Percentiles rank a stretch among this genome's conserved stretches.
Evolutionary conservation across 805 yeast species (phyloP).

Genomic region (Kodamaea restingae): DNA sequence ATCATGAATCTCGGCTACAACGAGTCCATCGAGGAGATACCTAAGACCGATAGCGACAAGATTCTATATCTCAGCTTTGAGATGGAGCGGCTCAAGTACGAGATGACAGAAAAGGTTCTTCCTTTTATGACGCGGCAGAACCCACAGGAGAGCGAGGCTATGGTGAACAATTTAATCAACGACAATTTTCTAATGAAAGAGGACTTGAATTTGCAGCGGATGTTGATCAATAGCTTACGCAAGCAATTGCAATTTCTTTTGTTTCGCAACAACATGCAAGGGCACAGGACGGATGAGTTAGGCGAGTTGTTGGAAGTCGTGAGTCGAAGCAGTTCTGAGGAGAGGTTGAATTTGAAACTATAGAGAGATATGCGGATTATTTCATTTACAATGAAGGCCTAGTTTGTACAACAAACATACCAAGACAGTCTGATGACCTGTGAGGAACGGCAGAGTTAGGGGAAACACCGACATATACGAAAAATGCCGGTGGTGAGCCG

Average conservation of each 20-base stretch:
- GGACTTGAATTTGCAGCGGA: slow-evolving; percentile 44
- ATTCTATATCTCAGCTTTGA: slow-evolving; percentile 36
- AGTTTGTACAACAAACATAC: no score
- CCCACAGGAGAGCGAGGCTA: slow-evolving; percentile 17
- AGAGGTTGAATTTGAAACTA: slow-evolving; percentile 32
- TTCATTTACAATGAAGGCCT: no score
- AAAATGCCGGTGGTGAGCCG: no score
- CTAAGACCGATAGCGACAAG: slow-evolving; percentile 24
- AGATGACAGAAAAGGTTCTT: slow-evolving; percentile 35
- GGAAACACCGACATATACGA: no score
- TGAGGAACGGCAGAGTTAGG: no score
- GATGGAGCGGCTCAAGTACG: slow-evolving; percentile 40
- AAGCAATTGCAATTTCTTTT: slow-evolving; percentile 50
- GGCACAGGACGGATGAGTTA: slow-evolving; percentile 6
- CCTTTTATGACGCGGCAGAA: slow-evolving; percentile 30
- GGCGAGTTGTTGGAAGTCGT: slow-evolving; percentile 24
- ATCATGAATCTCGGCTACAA: slow-evolving; percentile 48
- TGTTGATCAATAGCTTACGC: slow-evolving; percentile 42
- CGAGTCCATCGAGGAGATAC: slow-evolving; percentile 45
- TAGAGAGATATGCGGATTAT: no score
- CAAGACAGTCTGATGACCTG: no score
- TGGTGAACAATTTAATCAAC: slow-evolving; percentile 30
- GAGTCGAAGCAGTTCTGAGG: slow-evolving; percentile 31
- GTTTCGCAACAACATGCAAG: slow-evolving; percentile 35
- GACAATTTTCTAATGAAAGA: slow-evolving; percentile 42